These are phyloP conservation scores for Thelonectria discophora DNA, from an alignment of 2,329 filamentous ascomycete genomes.

Conservation along the genomic window DNA sequence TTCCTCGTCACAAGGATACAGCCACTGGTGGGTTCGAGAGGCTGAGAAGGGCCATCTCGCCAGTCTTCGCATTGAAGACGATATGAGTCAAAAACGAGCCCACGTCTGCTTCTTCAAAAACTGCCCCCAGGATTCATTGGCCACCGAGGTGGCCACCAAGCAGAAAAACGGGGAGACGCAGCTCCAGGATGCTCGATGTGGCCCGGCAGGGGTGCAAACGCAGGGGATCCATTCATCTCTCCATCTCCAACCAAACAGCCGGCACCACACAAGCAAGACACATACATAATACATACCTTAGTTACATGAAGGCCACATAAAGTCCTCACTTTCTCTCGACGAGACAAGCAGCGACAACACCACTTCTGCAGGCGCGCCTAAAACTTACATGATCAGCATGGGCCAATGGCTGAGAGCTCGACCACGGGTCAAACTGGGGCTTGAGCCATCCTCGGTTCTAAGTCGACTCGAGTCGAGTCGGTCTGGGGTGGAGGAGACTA, in stretches of 20 bases:
- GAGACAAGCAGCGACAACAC: constrained; percentile 23
- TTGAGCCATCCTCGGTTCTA: not conserved
- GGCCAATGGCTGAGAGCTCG: constrained; percentile 17
- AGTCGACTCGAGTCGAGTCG: not conserved
- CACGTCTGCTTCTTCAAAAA: no score
- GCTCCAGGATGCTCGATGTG: not conserved
- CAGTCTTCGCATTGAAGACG: not conserved
- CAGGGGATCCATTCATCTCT: constrained; percentile 19
- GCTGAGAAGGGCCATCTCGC: constrained; percentile 20
- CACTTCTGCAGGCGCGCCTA: constrained; percentile 22
- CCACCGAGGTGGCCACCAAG: not conserved
- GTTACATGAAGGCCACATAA: constrained; percentile 15
- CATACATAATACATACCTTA: constrained; percentile 2
- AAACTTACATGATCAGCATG: constrained; percentile 7
- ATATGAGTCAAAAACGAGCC: constrained; percentile 6
- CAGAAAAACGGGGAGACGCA: not conserved
- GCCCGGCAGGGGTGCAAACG: not conserved
- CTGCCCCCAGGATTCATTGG: not conserved
- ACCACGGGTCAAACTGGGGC: constrained; percentile 15
- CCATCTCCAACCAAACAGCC: constrained; percentile 25
- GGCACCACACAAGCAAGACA: constrained; percentile 24
- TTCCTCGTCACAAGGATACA: constrained; percentile 10
- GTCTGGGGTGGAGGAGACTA: not conserved
- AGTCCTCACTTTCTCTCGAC: constrained; percentile 13
- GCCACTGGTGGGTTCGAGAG: constrained; percentile 12